Evolutionary conservation across 495 filamentous ascomycete genomes (phyloP), one percentile per base, ranked within the genome.

Genomic region (Amniculicola lignicola): DNA sequence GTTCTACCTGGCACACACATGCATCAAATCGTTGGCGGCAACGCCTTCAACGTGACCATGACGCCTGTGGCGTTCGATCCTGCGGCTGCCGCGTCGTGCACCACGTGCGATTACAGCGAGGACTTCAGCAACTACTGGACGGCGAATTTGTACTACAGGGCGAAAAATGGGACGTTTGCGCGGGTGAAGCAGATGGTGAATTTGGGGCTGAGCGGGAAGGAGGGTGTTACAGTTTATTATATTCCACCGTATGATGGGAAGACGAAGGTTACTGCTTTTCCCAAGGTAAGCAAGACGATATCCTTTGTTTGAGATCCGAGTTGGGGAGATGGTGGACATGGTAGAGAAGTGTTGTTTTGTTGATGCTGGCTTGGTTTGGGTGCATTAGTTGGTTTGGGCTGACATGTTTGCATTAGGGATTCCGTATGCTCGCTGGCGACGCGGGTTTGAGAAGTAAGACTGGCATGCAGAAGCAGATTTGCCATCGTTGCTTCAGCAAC

Each of bases 401-500:
- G n/a, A n/a, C n/a, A n/a, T n/a, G 28, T 12, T 12, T 9, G 14
- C 12, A 22, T 25, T 16, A 61, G 58, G 58, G 58, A 18, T 61
- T 61, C 52, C 58, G 58, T 23, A 61, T 61, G 58, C 22, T 61
- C 10, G 58, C 47, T 16, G 58, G 58, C 22, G 46, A 56, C 22
- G 33, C 58, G 4, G 40, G 21, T 19, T 47, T 61, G 6, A 51
- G 58, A 25, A 27, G 21, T 2, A 52, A 51, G 29, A 27, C 29
- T 1, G 52, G 52, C n/a, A 23, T 37, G 45, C 58, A 61, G 46
- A 50, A 52, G 31, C 51, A 57, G 22, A 23, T 77, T 43, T 79
- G 76, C 70, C 74, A 76, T 63, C 72, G 76, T 36, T 79, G 76
- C 61, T 69, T 70, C 37, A 62, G 63, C 41, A 77, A 76, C 64